Conservation (phyloP, 345 rosid genomes). For the Gossypium bickii region DNA sequence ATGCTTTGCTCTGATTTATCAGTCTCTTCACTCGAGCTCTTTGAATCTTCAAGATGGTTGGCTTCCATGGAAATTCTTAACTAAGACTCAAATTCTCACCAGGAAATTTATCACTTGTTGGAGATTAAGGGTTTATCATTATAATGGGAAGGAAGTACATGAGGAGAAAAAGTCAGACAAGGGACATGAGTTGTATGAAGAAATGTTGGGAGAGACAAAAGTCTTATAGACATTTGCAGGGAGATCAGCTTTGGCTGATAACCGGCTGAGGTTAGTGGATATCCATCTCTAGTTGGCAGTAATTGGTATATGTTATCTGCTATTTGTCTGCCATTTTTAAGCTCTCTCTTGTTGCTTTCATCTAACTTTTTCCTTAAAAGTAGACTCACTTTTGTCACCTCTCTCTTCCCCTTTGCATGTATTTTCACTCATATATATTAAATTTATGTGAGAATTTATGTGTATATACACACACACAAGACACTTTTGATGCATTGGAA, state of each 20-base stretch:
- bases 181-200: constrained; percentile 20
- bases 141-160: neutral
- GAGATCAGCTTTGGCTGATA: neutral
- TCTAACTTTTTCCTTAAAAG: constrained; percentile 6
- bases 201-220: constrained; percentile 21
- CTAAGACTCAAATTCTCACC: neutral
- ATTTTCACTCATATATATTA: neutral
- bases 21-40: constrained; percentile 33
- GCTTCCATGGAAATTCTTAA: constrained; percentile 26
- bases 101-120: neutral
- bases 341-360: constrained; percentile 28
- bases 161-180: constrained; percentile 8
- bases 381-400: neutral
- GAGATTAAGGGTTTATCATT: constrained; percentile 3
- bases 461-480: too few species aligned
- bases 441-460: too few species aligned
- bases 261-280: constrained; percentile 25
- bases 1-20: constrained; percentile 24
- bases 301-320: neutral
- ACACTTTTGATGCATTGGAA: too few species aligned
- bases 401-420: neutral
- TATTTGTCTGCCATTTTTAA: constrained; percentile 13
- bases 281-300: constrained; percentile 8
- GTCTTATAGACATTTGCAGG: constrained; percentile 20
- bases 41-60: constrained; percentile 25